Percentiles rank a stretch among this genome's conserved stretches.
Evolutionary conservation across 345 rosid genomes (phyloP).

Genomic region (Reutealis trisperma): DNA sequence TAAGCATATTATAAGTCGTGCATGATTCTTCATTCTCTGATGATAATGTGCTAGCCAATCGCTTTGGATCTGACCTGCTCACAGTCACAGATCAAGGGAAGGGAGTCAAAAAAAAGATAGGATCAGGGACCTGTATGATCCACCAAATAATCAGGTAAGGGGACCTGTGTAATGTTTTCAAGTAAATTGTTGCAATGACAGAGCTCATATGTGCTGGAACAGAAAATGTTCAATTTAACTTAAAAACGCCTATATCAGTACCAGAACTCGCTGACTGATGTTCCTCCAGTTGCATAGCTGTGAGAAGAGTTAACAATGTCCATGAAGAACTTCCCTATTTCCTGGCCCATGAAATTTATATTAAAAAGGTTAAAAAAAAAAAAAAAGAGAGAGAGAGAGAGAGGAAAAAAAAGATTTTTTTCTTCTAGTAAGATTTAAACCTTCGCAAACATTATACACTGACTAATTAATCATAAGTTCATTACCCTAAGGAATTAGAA

Average conservation of each 20-base stretch:
- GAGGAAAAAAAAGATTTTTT: neutral
- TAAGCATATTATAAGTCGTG: constrained; percentile 93
- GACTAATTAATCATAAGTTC: neutral
- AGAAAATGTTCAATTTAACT: neutral
- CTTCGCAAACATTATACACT: neutral
- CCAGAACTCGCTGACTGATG: constrained; percentile 85
- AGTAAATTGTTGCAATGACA: neutral
- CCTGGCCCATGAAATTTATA: constrained; percentile 45
- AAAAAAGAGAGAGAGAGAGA: too few species aligned
- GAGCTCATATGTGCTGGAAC: neutral
- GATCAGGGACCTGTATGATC: neutral
- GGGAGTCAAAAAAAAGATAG: constrained; percentile 2
- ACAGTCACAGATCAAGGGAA: constrained; percentile 14
- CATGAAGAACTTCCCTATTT: constrained; percentile 74
- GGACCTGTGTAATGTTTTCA: neutral
- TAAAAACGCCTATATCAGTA: constrained; percentile 32
- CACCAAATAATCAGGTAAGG: neutral
- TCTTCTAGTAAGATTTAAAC: neutral
- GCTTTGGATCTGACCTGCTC: constrained; percentile 78
- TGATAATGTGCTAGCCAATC: constrained; percentile 58
- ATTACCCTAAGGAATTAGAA: too few species aligned
- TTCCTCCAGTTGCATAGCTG: constrained; percentile 92
- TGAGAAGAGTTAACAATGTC: constrained; percentile 81
- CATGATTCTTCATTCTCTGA: constrained; percentile 90
- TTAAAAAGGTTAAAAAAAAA: neutral